Conservation (phyloP, 2,329 filamentous ascomycete species). For the Trichoderma gracile region DNA sequence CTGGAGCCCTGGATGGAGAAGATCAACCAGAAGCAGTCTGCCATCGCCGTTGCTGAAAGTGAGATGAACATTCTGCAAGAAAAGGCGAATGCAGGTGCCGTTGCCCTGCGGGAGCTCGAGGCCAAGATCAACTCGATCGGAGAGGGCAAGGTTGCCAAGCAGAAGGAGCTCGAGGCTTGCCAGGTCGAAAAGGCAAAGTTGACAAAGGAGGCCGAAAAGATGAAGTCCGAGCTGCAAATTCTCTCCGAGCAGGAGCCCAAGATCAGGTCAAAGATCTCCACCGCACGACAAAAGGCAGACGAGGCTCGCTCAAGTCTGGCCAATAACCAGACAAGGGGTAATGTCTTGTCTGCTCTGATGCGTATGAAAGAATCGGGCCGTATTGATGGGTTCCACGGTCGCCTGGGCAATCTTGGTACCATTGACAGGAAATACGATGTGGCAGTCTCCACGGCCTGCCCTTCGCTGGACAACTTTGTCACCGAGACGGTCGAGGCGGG, state of each 20-base stretch:
- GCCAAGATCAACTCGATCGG: slow-evolving; percentile 74
- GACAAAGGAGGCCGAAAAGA: slow-evolving; percentile 71
- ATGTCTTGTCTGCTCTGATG: slow-evolving; percentile 89
- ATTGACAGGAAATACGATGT: slow-evolving; percentile 95
- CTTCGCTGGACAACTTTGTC: slow-evolving; percentile 90
- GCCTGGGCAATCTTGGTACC: slow-evolving; percentile 87
- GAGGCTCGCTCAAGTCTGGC: slow-evolving; percentile 90
- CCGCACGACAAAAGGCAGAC: slow-evolving; percentile 89
- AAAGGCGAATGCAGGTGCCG: slow-evolving; percentile 81
- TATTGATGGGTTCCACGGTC: slow-evolving; percentile 95
- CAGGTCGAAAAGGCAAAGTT: slow-evolving; percentile 70
- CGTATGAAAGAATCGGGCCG: slow-evolving; percentile 93
- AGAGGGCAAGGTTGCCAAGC: slow-evolving; percentile 69
- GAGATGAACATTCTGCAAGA: slow-evolving; percentile 90
- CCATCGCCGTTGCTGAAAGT: slow-evolving; percentile 91
- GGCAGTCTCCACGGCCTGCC: slow-evolving; percentile 96
- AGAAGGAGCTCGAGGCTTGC: slow-evolving; percentile 72
- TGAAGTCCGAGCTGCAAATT: slow-evolving; percentile 71
- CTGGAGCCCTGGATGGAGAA: slow-evolving; percentile 96
- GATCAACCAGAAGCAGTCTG: slow-evolving; percentile 93
- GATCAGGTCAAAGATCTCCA: slow-evolving; percentile 80
- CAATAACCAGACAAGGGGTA: slow-evolving; percentile 87
- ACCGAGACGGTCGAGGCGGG: slow-evolving; percentile 94
- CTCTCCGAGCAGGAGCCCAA: slow-evolving; percentile 77
- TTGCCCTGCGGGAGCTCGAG: slow-evolving; percentile 80